Evolutionary conservation across 331 rosid genomes (phyloP), one percentile per base, ranked within the genome.

Genomic region (Spiraea crenata): DNA sequence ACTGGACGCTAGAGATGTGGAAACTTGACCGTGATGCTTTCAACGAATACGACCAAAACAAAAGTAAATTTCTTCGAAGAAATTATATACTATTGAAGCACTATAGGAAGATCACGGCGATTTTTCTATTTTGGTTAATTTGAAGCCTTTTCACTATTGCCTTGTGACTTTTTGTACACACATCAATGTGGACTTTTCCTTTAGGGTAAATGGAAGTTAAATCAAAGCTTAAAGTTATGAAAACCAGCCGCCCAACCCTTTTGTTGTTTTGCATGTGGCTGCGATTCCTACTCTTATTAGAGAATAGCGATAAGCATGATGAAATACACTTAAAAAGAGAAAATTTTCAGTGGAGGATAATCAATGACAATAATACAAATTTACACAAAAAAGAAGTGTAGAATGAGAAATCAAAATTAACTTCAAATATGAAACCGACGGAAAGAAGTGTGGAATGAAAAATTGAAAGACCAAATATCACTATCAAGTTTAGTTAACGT

Each of bases 11-110:
- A 1, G 42, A 64, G 3, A 56, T 42, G 82, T 71, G 70, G 80
- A 77, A 54, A 65, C 76, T 57, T 74, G 78, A 55, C 42, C 51
- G 51, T 25, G 38, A 14, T 55, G 12, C 40, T 66, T 39, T 40
- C 19, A 31, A 40, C 45, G 37, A 55, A 47, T 25, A 20, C 2
- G 55, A 64, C 52, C 69, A 58, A 58, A 14, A 14, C 39, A 25
- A 58, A 35, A 58, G 41, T 58, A 35, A 35, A 6, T 34, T 58
- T 48, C 61, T 56, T 56, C 3, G 11, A 56, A 56, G 39, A 56
- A 56, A 9, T 15, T 4, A 31, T 11, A 25, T 20, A 49, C 5
- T 57, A 25, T 31, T 31, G 61, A 57, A 8, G 9, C 9, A 42
- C 11, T 42, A 7, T 25, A 25, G 46, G 2, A 7, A 6, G 5